Percentiles rank a stretch among this genome's conserved stretches.
Evolutionary conservation across 768 basidiomycete genomes (phyloP).

Genomic region (Mycena galericulata): DNA sequence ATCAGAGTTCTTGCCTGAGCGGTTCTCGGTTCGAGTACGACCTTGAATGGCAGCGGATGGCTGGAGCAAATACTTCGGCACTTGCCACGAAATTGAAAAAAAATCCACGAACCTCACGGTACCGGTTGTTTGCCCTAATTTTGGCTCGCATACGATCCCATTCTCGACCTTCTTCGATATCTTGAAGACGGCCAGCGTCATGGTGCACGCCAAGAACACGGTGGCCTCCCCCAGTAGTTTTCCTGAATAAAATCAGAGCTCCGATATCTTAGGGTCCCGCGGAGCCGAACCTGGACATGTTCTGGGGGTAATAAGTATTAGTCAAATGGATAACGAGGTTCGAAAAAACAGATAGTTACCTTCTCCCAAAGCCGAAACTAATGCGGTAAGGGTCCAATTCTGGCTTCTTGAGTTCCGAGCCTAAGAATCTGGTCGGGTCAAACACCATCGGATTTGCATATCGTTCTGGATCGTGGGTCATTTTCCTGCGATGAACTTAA

Average conservation of each 20-base stretch:
- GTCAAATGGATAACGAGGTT: no score
- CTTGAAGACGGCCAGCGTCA: constrained; percentile 16
- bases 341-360: no score
- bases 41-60: constrained; percentile 5
- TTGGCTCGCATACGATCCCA: background rate
- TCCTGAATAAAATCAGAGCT: background rate
- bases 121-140: background rate
- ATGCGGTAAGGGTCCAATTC: constrained; percentile 21
- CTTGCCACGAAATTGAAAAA: background rate
- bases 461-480: constrained; percentile 17
- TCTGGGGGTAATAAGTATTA: background rate
- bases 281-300: constrained; percentile 13
- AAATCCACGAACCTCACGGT: constrained; percentile 20
- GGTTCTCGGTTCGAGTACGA: background rate
- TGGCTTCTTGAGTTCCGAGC: background rate
- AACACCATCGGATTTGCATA: constrained; percentile 26
- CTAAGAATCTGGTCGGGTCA: constrained; percentile 20
- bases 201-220: constrained; percentile 12
- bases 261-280: background rate
- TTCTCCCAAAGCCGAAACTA: constrained; percentile 23
- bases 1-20: no score
- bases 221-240: background rate
- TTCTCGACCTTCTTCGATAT: constrained; percentile 10
- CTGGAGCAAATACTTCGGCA: background rate
- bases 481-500: constrained; percentile 11